Conservation (phyloP, 805 yeast genomes). For the Huiozyma sinensis region DNA sequence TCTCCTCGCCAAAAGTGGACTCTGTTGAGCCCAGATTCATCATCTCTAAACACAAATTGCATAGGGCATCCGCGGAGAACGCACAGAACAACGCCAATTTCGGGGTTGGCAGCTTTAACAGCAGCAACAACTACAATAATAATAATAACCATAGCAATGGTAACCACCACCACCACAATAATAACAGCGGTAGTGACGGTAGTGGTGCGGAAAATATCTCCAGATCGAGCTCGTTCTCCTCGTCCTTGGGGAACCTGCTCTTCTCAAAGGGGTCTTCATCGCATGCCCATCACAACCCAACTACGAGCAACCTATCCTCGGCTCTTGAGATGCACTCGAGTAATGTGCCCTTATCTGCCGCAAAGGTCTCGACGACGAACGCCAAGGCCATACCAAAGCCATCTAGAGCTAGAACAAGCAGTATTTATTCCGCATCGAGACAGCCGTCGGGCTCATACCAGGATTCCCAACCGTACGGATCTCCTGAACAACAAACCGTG, state of each 20-base stretch:
- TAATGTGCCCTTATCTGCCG: neutral
- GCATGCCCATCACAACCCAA: neutral
- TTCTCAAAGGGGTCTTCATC: slow-evolving; percentile 16
- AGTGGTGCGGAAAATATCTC: slow-evolving; percentile 16
- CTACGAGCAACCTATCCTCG: neutral
- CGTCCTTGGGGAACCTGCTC: slow-evolving; percentile 27
- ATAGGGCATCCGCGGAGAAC: slow-evolving; percentile 21
- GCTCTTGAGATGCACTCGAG: slow-evolving; percentile 1
- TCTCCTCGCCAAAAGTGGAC: slow-evolving; percentile 60
- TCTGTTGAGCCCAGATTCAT: slow-evolving; percentile 80
- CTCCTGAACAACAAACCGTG: slow-evolving; percentile 27
- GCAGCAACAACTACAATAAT: neutral
- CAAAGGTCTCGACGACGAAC: slow-evolving; percentile 5
- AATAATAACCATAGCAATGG: neutral
- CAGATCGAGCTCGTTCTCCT: slow-evolving; percentile 27
- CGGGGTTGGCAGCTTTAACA: neutral
- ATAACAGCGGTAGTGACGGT: slow-evolving; percentile 1
- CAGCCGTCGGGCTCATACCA: slow-evolving; percentile 21
- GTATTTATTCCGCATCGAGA: slow-evolving; percentile 28
- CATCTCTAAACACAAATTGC: slow-evolving; percentile 59
- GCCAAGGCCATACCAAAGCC: slow-evolving; percentile 29
- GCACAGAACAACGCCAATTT: slow-evolving; percentile 1
- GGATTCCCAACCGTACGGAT: slow-evolving; percentile 11
- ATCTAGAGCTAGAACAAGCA: slow-evolving; percentile 25
- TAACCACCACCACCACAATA: neutral